Evolutionary conservation across 768 basidiomycete species (phyloP), one percentile per base, ranked within the genome.

Genomic region (Dioszegia crocea): DNA sequence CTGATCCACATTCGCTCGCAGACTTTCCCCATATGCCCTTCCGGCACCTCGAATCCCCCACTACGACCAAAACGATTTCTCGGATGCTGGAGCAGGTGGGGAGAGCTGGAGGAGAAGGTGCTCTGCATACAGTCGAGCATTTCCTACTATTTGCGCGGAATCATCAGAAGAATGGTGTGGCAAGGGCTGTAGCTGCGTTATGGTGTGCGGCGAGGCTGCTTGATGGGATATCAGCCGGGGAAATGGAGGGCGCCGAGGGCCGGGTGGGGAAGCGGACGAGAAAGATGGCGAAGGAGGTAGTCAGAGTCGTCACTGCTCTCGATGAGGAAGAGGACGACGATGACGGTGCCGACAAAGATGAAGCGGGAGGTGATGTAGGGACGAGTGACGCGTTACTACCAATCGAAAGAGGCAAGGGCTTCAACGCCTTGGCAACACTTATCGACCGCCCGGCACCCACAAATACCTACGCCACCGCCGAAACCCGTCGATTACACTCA

Each of bases 121-220:
- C 84, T 50, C 78, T 92, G 26, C 88, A 71, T 46, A 57, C 84
- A 61, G 80, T 91, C 8, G 84, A 91, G 4, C 88, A 92, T 65
- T 93, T 94, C 85, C 86, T 94, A 12, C 54, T 60, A 62, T 76
- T 84, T 12, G 81, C 81, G 45, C 79, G 84, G 12, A 82, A 82
- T 0, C 83, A 82, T 3, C 77, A 83, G 23, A 78, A 75, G 17
- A 80, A 79, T 10, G 74, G 67, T 10, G 83, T 85, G 1, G 82
- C 87, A 0, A 60, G 65, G 44, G 62, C 67, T 1, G 69, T 65
- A 2, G 66, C 76, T 11, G 91, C 91, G 2, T 79, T 93, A 23
- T 97, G 91, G 91, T 88, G 89, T 63, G 86, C 88, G 2, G 83
- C 83, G 59, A 82, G 84, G 27, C 71, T 97, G 0, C 71, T 97